These are phyloP conservation scores for Castanea crenata DNA, from an alignment of 306 rosid genomes.

Conservation along the genomic window DNA sequence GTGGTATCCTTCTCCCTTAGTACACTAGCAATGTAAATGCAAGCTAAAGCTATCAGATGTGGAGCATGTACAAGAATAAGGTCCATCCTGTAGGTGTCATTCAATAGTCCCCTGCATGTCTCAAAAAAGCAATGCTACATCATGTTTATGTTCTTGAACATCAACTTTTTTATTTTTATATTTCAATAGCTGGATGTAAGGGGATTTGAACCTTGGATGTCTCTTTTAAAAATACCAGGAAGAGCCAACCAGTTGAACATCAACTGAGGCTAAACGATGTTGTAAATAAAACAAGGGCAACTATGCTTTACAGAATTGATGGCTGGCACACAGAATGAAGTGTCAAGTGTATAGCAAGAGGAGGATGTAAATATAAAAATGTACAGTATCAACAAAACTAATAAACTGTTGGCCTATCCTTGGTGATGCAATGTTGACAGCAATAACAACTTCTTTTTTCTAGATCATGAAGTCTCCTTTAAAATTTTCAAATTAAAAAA, in stretches of 20 bases:
- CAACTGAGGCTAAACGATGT: neutral
- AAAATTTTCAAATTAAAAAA: too few species aligned
- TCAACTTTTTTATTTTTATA: too few species aligned
- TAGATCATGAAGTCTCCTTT: too few species aligned
- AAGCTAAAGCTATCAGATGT: conserved; percentile 89
- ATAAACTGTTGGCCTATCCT: neutral
- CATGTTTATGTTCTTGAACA: neutral
- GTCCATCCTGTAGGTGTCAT: conserved; percentile 97
- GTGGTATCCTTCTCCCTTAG: conserved; percentile 79
- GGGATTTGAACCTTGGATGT: too few species aligned
- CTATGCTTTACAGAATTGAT: neutral
- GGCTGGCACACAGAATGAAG: neutral
- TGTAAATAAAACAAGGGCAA: neutral
- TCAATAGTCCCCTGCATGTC: conserved; percentile 73
- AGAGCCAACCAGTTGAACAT: neutral
- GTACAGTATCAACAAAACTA: neutral
- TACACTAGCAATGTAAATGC: conserved; percentile 87
- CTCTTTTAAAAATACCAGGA: too few species aligned
- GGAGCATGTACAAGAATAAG: conserved; percentile 92
- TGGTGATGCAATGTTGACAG: too few species aligned
- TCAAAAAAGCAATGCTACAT: conserved; percentile 9
- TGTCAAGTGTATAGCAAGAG: neutral
- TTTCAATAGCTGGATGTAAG: too few species aligned
- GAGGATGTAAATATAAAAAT: neutral
- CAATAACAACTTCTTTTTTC: too few species aligned